Conservation (phyloP, 164 flowering plant species). For the Vitis rotundifolia region DNA sequence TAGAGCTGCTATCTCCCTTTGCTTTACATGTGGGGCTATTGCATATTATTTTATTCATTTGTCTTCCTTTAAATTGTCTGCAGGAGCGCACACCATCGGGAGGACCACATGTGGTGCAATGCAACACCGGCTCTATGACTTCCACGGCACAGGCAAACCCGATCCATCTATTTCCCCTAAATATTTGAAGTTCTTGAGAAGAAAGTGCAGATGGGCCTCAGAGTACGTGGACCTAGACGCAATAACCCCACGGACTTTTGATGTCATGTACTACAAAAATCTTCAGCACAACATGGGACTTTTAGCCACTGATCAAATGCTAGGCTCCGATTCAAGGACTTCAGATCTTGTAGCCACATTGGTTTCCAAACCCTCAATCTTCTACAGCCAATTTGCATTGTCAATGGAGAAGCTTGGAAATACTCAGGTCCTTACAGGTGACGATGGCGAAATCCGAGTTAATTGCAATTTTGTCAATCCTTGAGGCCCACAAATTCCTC, state of each 20-base stretch:
- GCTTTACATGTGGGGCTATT: too few species aligned
- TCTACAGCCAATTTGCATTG: constrained; percentile 54
- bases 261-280: constrained; percentile 54
- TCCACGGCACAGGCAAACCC: constrained; percentile 41
- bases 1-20: too few species aligned
- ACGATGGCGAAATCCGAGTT: constrained; percentile 63
- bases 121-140: constrained; percentile 53
- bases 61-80: background rate
- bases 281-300: constrained; percentile 63
- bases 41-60: too few species aligned
- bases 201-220: constrained; percentile 69
- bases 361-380: constrained; percentile 33
- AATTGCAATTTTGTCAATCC: constrained; percentile 57
- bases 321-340: constrained; percentile 58
- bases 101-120: constrained; percentile 57
- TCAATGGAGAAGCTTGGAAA: constrained; percentile 81
- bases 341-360: constrained; percentile 38
- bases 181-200: constrained; percentile 56
- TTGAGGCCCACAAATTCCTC: too few species aligned
- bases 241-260: constrained; percentile 58
- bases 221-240: constrained; percentile 70
- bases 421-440: constrained; percentile 45
- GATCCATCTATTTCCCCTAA: constrained; percentile 45
- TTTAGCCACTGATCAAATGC: constrained; percentile 55
- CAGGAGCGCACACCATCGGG: constrained; percentile 87